These are phyloP conservation scores for Bullera alba DNA, from an alignment of 768 basidiomycete species.

Conservation along the genomic window DNA sequence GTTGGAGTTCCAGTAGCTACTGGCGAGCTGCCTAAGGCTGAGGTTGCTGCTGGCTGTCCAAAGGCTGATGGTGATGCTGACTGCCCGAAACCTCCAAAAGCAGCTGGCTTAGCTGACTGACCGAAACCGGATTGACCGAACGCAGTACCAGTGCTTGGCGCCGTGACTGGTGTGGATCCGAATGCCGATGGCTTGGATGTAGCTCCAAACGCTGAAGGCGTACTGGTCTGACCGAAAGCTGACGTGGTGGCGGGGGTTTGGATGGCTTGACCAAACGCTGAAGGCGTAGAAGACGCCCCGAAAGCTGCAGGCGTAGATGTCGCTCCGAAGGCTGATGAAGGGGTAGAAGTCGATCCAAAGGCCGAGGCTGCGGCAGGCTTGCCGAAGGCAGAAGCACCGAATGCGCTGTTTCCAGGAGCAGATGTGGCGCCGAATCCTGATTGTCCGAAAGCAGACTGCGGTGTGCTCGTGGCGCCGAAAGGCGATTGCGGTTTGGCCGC, in stretches of 20 bases:
- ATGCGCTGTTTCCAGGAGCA: constrained; percentile 1
- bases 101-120: constrained; percentile 13
- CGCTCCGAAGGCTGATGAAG: constrained; percentile 11
- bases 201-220: constrained; percentile 14
- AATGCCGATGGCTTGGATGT: constrained; percentile 12
- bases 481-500: constrained; percentile 1
- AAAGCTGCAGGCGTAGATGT: constrained; percentile 2
- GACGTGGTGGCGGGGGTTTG: constrained; percentile 4
- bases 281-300: constrained; percentile 4
- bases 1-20: background rate
- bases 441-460: constrained; percentile 9
- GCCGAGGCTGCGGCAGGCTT: constrained; percentile 2
- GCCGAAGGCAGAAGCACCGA: constrained; percentile 9
- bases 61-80: background rate
- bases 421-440: constrained; percentile 11
- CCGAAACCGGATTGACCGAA: constrained; percentile 29
- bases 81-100: constrained; percentile 4
- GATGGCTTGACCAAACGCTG: constrained; percentile 14
- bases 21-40: constrained; percentile 9
- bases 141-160: constrained; percentile 8
- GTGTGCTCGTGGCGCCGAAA: constrained; percentile 2
- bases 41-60: constrained; percentile 5
- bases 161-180: constrained; percentile 6
- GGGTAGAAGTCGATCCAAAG: constrained; percentile 6
- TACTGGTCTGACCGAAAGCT: constrained; percentile 9